These are phyloP conservation scores for Sugiyamaella novakii DNA, from an alignment of 1,139 yeast species.

Conservation along the genomic window DNA sequence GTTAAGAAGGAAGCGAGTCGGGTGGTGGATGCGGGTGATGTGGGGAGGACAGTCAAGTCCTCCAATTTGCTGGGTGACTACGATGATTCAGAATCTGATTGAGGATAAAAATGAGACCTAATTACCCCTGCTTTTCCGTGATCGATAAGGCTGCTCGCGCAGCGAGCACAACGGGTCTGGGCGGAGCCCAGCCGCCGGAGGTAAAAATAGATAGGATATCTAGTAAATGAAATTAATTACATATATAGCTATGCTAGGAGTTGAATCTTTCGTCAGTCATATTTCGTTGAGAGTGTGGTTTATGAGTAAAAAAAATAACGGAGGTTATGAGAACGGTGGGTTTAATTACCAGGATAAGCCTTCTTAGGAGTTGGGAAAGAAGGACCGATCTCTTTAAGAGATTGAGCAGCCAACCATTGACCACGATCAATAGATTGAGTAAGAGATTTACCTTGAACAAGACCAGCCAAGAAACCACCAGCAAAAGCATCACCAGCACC, in stretches of 20 bases:
- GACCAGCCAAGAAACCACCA: conserved; percentile 91
- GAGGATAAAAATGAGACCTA: conserved; percentile 97
- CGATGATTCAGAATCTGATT: conserved; percentile 1
- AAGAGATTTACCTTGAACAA: conserved; percentile 71
- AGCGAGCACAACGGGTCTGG: not conserved
- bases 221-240: too few species aligned
- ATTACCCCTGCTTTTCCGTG: too few species aligned
- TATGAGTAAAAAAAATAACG: too few species aligned
- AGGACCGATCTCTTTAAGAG: conserved; percentile 93
- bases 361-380: conserved; percentile 85
- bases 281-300: conserved; percentile 2
- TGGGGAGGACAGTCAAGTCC: not conserved
- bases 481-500: conserved; percentile 99
- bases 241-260: not conserved
- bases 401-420: conserved; percentile 93
- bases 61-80: not conserved
- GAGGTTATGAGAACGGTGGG: too few species aligned
- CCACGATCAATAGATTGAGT: conserved; percentile 74
- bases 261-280: conserved; percentile 5
- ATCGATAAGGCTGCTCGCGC: too few species aligned
- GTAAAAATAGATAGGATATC: not conserved
- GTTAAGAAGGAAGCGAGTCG: not conserved
- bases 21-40: too few species aligned
- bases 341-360: conserved; percentile 46
- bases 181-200: not conserved